These are phyloP conservation scores for Sisymbrium altissimum DNA, from an alignment of 345 rosid genomes.

Conservation along the genomic window DNA sequence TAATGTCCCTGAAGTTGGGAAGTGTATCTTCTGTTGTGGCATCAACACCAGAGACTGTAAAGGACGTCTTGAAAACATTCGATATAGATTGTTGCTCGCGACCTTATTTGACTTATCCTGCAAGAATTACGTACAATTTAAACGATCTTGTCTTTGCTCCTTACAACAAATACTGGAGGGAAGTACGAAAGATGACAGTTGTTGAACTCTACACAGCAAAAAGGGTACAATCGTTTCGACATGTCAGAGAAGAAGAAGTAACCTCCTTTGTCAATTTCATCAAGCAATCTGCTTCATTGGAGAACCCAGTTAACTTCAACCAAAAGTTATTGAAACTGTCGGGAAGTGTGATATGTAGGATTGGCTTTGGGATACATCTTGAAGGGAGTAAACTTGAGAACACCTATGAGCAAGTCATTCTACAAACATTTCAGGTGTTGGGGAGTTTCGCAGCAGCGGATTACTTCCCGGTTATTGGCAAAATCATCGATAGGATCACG, in stretches of 20 bases:
- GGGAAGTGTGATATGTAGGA: conserved; percentile 26
- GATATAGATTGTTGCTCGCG: conserved; percentile 40
- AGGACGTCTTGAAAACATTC: conserved; percentile 34
- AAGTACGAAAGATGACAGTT: conserved; percentile 34
- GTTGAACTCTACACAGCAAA: conserved; percentile 40
- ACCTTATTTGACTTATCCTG: conserved; percentile 28
- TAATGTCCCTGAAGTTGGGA: conserved; percentile 45
- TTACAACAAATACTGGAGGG: conserved; percentile 37
- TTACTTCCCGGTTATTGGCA: conserved; percentile 36
- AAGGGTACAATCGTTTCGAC: conserved; percentile 38
- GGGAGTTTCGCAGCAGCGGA: conserved; percentile 37
- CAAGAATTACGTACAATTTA: conserved; percentile 29
- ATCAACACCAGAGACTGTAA: conserved; percentile 44
- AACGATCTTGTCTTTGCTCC: conserved; percentile 35
- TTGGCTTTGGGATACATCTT: conserved; percentile 35
- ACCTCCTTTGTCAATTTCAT: conserved; percentile 17
- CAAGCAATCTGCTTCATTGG: conserved; percentile 24
- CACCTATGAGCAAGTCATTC: conserved; percentile 30
- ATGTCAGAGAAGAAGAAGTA: conserved; percentile 36
- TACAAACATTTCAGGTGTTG: conserved; percentile 16
- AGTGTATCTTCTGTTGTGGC: conserved; percentile 36
- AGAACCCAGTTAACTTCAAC: conserved; percentile 23
- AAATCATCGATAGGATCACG: conserved; percentile 36
- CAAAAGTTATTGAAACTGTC: conserved; percentile 21
- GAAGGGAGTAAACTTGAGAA: conserved; percentile 32